Conservation (phyloP, 2,329 filamentous ascomycete genomes). For the Cytospora mali region DNA sequence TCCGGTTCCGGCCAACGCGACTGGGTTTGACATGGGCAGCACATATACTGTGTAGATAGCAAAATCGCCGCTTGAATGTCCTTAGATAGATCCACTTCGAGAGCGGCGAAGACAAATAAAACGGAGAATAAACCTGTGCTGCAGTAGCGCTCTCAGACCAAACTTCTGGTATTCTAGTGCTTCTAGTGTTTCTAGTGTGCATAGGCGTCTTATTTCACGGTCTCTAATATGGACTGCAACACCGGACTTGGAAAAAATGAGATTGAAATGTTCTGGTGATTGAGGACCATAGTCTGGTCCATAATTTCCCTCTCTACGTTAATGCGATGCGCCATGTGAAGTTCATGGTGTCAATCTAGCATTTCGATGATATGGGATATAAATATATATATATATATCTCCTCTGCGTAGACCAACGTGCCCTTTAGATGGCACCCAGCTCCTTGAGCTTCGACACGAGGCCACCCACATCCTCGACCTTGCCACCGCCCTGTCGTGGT, state of each 20-base stretch:
- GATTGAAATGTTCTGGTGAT: neutral
- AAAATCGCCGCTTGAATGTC: too few species aligned
- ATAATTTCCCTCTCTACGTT: constrained; percentile 5
- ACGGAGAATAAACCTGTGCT: too few species aligned
- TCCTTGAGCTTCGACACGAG: constrained; percentile 94
- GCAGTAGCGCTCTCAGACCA: too few species aligned
- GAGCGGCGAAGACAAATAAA: too few species aligned
- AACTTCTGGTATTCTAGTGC: neutral
- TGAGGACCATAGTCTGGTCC: neutral
- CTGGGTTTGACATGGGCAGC: too few species aligned
- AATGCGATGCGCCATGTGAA: constrained; percentile 1
- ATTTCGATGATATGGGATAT: neutral
- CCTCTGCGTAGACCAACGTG: neutral
- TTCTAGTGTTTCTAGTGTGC: neutral
- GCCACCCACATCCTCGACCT: constrained; percentile 97
- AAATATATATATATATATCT: too few species aligned
- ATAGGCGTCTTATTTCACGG: too few species aligned
- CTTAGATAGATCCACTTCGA: too few species aligned
- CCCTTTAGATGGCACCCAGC: constrained; percentile 76
- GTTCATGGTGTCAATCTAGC: neutral
- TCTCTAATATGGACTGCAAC: neutral
- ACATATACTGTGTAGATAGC: too few species aligned
- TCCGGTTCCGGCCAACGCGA: too few species aligned
- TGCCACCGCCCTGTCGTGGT: constrained; percentile 86
- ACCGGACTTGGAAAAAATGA: neutral